A percentile compares a stretch with the other conserved stretches of the same genome.
These are phyloP conservation scores for Seiridium cupressi DNA, from an alignment of 2,329 filamentous ascomycete species.

Conservation along the genomic window DNA sequence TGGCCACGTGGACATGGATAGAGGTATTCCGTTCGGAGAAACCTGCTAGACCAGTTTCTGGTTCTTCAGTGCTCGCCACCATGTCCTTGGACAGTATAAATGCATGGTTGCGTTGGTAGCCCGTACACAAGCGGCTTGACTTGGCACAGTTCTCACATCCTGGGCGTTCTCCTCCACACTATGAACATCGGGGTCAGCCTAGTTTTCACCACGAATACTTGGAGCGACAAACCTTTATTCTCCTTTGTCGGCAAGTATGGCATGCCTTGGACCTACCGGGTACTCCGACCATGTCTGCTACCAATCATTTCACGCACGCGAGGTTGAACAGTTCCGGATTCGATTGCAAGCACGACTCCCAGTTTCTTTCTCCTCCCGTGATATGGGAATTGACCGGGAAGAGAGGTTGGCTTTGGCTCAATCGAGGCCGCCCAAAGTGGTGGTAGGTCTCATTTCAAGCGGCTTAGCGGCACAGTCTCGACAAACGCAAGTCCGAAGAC, in stretches of 20 bases:
- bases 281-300: conserved; percentile 8
- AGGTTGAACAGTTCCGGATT: neutral
- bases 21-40: neutral
- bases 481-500: no score
- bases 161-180: conserved; percentile 18
- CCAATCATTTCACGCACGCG: no score
- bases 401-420: no score
- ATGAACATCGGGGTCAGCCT: no score
- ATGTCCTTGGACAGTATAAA: conserved; percentile 11
- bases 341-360: neutral
- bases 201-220: neutral
- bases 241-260: conserved; percentile 7
- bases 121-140: conserved; percentile 19
- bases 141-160: conserved; percentile 18
- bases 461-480: no score
- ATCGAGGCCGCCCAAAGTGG: no score
- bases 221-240: neutral
- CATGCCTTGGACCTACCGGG: conserved; percentile 10
- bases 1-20: conserved; percentile 4
- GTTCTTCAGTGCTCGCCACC: neutral
- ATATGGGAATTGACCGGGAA: neutral
- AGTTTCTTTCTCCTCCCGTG: neutral
- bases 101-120: conserved; percentile 17
- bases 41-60: neutral
- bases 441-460: no score